phyloP scores from a whole-genome alignment of 1,284 basidiomycete genomes.

The Tausonia pullulans region DNA sequence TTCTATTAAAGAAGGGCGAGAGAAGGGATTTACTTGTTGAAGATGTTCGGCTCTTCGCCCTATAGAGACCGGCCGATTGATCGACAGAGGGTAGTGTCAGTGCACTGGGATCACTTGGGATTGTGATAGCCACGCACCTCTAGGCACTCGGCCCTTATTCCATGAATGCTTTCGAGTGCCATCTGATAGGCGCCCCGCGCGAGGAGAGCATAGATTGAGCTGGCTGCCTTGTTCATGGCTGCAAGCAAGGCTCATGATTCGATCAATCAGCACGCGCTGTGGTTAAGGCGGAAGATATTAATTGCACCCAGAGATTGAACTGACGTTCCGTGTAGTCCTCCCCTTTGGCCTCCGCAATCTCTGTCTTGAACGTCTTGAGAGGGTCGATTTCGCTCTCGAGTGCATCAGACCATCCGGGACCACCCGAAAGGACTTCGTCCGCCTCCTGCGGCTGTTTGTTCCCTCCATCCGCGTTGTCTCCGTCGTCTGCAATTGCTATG shows the following conservation, averaged over 20 bases:
- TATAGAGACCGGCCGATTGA: background rate
- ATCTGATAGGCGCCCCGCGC: background rate
- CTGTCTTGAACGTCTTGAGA: background rate
- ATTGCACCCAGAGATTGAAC: background rate
- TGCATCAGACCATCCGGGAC: background rate
- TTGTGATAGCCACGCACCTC: background rate
- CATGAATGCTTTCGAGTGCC: background rate
- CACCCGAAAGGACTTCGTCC: no score
- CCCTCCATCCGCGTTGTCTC: background rate
- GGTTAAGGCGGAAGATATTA: background rate
- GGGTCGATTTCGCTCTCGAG: background rate
- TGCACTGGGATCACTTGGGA: background rate
- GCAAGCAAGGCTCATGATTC: background rate
- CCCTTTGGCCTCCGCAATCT: background rate
- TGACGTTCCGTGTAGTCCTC: background rate
- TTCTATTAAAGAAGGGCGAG: background rate
- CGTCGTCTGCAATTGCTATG: background rate
- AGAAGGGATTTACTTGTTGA: constrained; percentile 5
- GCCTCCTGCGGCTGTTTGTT: no score
- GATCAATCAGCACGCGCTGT: background rate
- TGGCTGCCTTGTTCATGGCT: background rate
- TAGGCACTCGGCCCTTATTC: background rate
- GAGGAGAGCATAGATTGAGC: background rate
- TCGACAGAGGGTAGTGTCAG: background rate
- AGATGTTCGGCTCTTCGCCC: constrained; percentile 4